A percentile compares a stretch with the other conserved stretches of the same genome.
These are phyloP conservation scores for Raffaelea arxii DNA, from an alignment of 2,329 filamentous ascomycete species.

Conservation along the genomic window DNA sequence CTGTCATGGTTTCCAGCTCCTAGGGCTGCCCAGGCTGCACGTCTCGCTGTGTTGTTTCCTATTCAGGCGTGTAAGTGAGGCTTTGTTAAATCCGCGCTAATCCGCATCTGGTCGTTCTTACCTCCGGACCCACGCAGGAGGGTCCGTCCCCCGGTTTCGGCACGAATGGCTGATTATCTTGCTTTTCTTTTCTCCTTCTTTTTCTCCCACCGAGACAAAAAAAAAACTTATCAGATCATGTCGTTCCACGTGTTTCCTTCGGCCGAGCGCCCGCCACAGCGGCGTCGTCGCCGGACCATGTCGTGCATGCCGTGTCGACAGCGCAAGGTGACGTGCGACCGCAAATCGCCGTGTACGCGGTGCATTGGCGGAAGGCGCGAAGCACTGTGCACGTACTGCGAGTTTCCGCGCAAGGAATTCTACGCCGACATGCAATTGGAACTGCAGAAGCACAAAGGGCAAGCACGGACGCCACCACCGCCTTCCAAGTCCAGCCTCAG, in stretches of 20 bases:
- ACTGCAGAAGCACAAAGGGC: background rate
- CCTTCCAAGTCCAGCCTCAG: too few relatives aligned
- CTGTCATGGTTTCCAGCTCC: background rate
- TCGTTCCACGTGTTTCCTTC: background rate
- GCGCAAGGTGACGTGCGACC: background rate
- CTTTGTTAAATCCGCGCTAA: background rate
- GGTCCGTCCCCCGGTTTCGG: background rate
- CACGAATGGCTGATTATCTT: background rate
- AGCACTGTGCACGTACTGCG: background rate
- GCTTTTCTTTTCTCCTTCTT: background rate
- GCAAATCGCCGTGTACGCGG: background rate
- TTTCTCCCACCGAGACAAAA: background rate
- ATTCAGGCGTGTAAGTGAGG: background rate
- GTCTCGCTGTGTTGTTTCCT: background rate
- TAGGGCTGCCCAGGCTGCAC: background rate
- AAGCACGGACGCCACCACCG: background rate
- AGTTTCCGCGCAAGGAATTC: background rate
- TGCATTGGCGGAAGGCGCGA: background rate
- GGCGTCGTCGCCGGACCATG: background rate
- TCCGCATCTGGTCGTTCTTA: background rate
- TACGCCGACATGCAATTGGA: background rate
- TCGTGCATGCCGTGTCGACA: background rate
- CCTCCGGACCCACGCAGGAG: background rate
- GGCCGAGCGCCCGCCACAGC: background rate
- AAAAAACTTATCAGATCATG: background rate